Base-by-base conservation (phyloP, 768 basidiomycete genomes). In the Boletus rex-veris region DNA sequence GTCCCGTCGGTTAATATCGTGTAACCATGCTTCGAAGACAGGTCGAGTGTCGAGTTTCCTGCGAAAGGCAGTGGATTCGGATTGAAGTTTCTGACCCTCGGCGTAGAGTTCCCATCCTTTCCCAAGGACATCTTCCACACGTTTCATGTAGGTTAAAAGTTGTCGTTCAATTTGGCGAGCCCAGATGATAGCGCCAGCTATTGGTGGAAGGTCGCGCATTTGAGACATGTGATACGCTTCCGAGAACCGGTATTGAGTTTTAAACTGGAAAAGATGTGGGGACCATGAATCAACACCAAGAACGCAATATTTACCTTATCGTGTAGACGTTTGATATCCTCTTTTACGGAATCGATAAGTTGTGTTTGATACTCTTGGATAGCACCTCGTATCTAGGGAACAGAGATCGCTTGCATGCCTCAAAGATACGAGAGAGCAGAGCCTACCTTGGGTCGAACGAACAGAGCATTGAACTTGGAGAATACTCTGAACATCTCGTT, bases 401-500 rank as follows among this genome's bases (percentile, higher is more conserved):
- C 36, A 4, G 26, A 26, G 33, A 42, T 19, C 54, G 9, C 39
- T 33, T 40, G 15, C 26, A 35, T 28, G 14, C 12, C 4, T n/a
- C 31, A 12, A 30, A 19, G 21, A 8, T 11, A 48, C 5, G n/a
- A 41, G 19, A 7, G 24, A 58, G 35, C 2, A 18, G 6, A 6
- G 7, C 75, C 33, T 41, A 93, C 93, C 84, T 98, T 97, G 9
- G 93, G 95, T 55, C 96, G 78, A 35, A 98, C 95, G 66, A 98
- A 97, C 35, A 98, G 73, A 0, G 94, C 91, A 68, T 99, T 98
- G 77, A 98, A 98, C 72, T 96, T 96, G 16, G 92, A 95, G 72
- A 99, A 98, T 42, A 98, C 96, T 48, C 96, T 81, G 74, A 99
- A 98, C 97, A 98, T 99, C 74, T 98, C 97, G 69, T 97, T 96